phyloP scores from a whole-genome alignment of 805 yeast genomes.

The Lipomyces yamanashiensis region DNA sequence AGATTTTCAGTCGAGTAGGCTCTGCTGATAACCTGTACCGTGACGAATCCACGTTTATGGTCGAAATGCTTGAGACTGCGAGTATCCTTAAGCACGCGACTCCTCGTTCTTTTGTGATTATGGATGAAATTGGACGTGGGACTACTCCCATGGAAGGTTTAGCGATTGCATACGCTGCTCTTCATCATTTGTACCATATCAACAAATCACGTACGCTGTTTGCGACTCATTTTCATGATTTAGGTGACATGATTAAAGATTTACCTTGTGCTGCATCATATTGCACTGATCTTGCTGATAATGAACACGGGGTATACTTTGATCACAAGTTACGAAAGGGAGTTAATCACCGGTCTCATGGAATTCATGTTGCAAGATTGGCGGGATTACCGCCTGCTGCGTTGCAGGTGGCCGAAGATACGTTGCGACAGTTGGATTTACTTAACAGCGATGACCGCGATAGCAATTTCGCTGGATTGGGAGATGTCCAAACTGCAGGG shows the following conservation, averaged over 20 bases:
- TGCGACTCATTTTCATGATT: constrained; percentile 80
- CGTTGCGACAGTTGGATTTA: constrained; percentile 12
- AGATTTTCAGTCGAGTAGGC: constrained; percentile 73
- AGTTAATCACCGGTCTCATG: constrained; percentile 35
- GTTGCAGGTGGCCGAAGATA: constrained; percentile 25
- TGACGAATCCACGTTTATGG: constrained; percentile 90
- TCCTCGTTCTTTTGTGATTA: constrained; percentile 67
- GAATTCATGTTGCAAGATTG: constrained; percentile 33
- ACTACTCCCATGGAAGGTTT: constrained; percentile 85
- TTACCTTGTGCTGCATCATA: constrained; percentile 27
- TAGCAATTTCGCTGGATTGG: background rate
- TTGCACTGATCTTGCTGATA: constrained; percentile 33
- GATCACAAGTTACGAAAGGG: constrained; percentile 32
- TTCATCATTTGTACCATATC: constrained; percentile 56
- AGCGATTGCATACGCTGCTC: constrained; percentile 79
- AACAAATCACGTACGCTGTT: constrained; percentile 77
- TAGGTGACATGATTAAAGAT: constrained; percentile 30
- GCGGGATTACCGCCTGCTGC: constrained; percentile 34
- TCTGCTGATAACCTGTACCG: constrained; percentile 75
- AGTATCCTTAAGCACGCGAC: constrained; percentile 70
- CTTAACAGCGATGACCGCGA: constrained; percentile 2
- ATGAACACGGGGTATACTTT: constrained; percentile 28
- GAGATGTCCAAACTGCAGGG: background rate
- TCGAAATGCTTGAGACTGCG: constrained; percentile 86
- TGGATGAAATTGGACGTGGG: constrained; percentile 91